phyloP scores from a whole-genome alignment of 1,284 basidiomycete species.

The Limonomyces culmigenus region DNA sequence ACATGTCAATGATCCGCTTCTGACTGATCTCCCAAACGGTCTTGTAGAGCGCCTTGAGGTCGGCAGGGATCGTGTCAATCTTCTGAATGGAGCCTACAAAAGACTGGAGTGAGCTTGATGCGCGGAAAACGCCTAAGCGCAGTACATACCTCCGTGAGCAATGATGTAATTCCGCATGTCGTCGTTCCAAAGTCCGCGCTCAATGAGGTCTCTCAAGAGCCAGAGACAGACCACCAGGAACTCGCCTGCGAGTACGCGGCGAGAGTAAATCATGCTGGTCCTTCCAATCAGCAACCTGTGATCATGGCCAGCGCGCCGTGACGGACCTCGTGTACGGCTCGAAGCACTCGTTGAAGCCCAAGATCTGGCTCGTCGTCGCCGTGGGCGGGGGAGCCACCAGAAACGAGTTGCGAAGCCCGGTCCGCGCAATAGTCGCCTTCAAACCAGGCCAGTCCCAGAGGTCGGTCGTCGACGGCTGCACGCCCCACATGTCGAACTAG shows the following conservation, averaged over 20 bases:
- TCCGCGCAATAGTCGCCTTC: slow-evolving; percentile 78
- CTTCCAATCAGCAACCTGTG: slow-evolving; percentile 1
- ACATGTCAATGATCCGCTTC: slow-evolving; percentile 96
- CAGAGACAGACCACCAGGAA: slow-evolving; percentile 99
- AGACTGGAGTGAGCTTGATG: too few species aligned
- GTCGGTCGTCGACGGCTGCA: slow-evolving; percentile 88
- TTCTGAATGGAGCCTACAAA: slow-evolving; percentile 90
- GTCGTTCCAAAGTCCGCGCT: slow-evolving; percentile 92
- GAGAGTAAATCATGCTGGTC: slow-evolving; percentile 90
- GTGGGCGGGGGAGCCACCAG: slow-evolving; percentile 97
- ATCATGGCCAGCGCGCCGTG: not conserved
- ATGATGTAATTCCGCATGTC: slow-evolving; percentile 99
- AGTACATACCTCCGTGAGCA: slow-evolving; percentile 88
- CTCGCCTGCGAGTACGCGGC: slow-evolving; percentile 97
- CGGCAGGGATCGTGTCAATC: slow-evolving; percentile 72
- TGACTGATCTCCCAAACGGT: slow-evolving; percentile 99
- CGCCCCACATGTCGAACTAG: slow-evolving; percentile 93
- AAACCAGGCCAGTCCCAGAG: slow-evolving; percentile 94
- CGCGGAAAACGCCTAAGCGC: too few species aligned
- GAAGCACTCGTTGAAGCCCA: slow-evolving; percentile 98
- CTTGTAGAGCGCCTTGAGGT: slow-evolving; percentile 94
- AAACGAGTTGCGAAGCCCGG: slow-evolving; percentile 90
- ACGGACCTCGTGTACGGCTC: slow-evolving; percentile 84
- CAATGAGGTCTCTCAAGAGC: slow-evolving; percentile 93
- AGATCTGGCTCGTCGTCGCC: slow-evolving; percentile 95